These are phyloP conservation scores for Chiua virens DNA, from an alignment of 768 basidiomycete genomes.

Conservation along the genomic window DNA sequence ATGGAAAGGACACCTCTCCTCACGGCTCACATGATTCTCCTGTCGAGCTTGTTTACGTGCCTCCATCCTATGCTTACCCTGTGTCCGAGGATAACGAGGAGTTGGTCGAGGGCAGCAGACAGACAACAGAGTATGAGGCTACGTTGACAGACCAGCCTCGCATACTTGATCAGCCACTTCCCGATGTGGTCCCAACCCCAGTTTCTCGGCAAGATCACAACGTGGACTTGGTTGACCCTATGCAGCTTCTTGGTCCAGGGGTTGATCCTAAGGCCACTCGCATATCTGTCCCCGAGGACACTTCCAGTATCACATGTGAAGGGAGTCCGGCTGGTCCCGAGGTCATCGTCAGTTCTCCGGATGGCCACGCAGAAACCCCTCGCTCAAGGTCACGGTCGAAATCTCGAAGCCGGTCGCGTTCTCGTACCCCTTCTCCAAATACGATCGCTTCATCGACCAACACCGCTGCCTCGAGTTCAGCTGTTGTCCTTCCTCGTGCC, in stretches of 20 bases:
- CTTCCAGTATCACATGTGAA: constrained; percentile 18
- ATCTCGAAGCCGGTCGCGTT: constrained; percentile 40
- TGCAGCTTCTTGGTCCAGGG: constrained; percentile 17
- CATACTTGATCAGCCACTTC: constrained; percentile 12
- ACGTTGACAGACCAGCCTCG: constrained; percentile 10
- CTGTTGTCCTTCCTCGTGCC: constrained; percentile 10
- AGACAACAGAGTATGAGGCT: constrained; percentile 18
- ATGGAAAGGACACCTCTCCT: constrained; percentile 11
- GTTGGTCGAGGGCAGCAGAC: constrained; percentile 20
- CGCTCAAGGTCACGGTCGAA: constrained; percentile 31
- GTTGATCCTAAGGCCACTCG: constrained; percentile 15
- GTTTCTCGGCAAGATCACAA: constrained; percentile 2
- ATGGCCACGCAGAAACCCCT: constrained; percentile 32
- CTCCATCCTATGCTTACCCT: constrained; percentile 38
- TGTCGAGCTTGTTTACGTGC: constrained; percentile 74
- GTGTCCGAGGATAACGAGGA: constrained; percentile 17
- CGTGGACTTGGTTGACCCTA: constrained; percentile 13
- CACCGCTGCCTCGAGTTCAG: constrained; percentile 7
- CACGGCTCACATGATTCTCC: constrained; percentile 43
- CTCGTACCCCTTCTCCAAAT: constrained; percentile 48
- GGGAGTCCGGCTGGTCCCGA: constrained; percentile 21
- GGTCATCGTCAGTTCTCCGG: constrained; percentile 37
- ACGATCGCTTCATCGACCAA: constrained; percentile 14
- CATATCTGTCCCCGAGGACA: constrained; percentile 11
- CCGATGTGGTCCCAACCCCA: not conserved